Evolutionary conservation across 2,329 filamentous ascomycete genomes (phyloP).

Genomic region (Paraphaeosphaeria minitans): DNA sequence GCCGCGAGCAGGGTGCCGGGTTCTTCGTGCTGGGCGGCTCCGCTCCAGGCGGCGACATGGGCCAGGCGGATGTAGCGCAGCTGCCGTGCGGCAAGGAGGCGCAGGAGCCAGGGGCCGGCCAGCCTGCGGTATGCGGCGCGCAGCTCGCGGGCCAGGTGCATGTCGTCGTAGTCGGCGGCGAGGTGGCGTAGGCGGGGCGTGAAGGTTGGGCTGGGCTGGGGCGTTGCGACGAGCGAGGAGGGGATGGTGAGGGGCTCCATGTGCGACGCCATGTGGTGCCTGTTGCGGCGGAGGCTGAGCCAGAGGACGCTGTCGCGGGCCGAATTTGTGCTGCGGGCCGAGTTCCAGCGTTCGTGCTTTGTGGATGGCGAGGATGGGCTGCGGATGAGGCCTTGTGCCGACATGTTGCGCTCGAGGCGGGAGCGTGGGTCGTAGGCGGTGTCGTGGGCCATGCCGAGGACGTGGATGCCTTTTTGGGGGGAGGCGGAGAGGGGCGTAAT

Average conservation of each 20-base stretch:
- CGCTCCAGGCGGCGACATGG: conserved; percentile 26
- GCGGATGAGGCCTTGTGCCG: conserved; percentile 24
- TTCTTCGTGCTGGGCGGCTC: not conserved
- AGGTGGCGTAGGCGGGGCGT: not conserved
- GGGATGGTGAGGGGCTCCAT: conserved; percentile 23
- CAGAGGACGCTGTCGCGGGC: conserved; percentile 20
- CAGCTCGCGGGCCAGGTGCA: conserved; percentile 27
- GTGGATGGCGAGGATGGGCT: not conserved
- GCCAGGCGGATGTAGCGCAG: conserved; percentile 27
- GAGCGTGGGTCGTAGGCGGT: conserved; percentile 23
- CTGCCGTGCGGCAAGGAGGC: conserved; percentile 27
- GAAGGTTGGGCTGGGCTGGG: not conserved
- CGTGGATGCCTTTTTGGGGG: conserved; percentile 28
- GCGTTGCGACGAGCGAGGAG: conserved; percentile 16
- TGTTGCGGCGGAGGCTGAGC: conserved; percentile 19
- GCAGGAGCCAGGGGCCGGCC: conserved; percentile 27
- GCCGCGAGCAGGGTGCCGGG: conserved; percentile 20
- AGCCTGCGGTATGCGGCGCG: conserved; percentile 23
- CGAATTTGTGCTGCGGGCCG: conserved; percentile 7
- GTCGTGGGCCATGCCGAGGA: conserved; percentile 25
- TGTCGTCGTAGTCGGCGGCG: conserved; percentile 35
- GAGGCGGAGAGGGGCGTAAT: conserved; percentile 14
- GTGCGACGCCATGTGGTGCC: not conserved
- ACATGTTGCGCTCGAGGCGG: conserved; percentile 26
- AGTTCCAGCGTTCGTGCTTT: not conserved